A percentile compares a stretch with the other conserved stretches of the same genome.
Conservation (phyloP, 2,329 filamentous ascomycete species). For the Aspergillus candidus region DNA sequence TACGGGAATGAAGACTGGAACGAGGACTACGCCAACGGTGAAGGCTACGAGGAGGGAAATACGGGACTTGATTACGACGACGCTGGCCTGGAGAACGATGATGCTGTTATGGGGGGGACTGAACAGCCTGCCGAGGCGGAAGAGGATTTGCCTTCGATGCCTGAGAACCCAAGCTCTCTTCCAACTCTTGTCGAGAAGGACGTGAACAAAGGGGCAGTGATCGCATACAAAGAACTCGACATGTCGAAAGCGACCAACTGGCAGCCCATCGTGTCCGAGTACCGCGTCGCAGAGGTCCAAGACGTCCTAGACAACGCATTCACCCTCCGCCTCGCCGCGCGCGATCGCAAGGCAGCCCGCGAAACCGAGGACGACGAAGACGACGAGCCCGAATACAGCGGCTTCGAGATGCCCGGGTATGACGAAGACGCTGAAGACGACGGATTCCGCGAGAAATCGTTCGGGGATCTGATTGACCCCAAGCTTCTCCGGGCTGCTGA, state of each 20-base stretch:
- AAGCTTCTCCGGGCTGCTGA: constrained; percentile 53
- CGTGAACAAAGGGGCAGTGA: constrained; percentile 32
- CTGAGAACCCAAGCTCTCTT: constrained; percentile 58
- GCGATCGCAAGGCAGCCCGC: constrained; percentile 53
- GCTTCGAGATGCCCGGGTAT: constrained; percentile 68
- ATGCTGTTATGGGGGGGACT: constrained; percentile 3
- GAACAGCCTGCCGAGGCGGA: constrained; percentile 32
- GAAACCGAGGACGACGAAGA: constrained; percentile 51
- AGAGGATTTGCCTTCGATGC: constrained; percentile 45
- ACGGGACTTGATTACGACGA: constrained; percentile 40
- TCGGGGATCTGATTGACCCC: constrained; percentile 61
- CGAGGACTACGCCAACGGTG: constrained; percentile 22
- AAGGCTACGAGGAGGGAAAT: constrained; percentile 28
- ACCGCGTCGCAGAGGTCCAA: constrained; percentile 62
- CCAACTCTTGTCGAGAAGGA: constrained; percentile 40
- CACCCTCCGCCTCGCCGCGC: constrained; percentile 59
- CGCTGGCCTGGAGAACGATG: constrained; percentile 25
- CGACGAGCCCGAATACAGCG: constrained; percentile 67
- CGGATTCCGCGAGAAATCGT: constrained; percentile 55
- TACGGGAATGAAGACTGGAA: constrained; percentile 9
- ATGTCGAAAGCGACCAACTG: constrained; percentile 44
- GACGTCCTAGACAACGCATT: constrained; percentile 50
- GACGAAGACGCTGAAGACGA: constrained; percentile 51
- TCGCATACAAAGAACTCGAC: constrained; percentile 44
- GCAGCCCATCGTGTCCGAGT: constrained; percentile 44